phyloP scores from a whole-genome alignment of 768 basidiomycete genomes.

The Lactifluus subvellereus region DNA sequence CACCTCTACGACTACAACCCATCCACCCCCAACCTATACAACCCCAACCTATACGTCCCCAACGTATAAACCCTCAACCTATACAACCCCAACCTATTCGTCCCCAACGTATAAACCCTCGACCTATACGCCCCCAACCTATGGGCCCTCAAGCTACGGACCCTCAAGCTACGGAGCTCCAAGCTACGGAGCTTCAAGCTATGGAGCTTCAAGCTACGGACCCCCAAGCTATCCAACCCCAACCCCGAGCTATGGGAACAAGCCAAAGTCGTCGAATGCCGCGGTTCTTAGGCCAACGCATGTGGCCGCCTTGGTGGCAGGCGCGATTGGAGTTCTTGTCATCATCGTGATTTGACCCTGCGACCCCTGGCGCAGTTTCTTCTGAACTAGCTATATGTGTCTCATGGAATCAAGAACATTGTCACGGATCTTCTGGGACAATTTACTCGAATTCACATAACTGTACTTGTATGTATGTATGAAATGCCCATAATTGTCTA shows the following conservation, averaged over 20 bases:
- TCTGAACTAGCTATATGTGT: neutral
- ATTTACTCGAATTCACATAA: neutral
- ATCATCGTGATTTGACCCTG: neutral
- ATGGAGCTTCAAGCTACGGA: neutral
- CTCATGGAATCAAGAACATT: neutral
- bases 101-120: neutral
- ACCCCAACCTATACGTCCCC: neutral
- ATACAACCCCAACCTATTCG: neutral
- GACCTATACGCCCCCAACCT: neutral
- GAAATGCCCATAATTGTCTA: too few species aligned
- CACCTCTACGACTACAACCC: neutral
- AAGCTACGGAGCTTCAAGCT: neutral
- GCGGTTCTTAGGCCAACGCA: neutral
- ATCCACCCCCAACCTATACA: neutral
- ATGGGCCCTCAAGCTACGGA: neutral
- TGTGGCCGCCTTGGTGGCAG: constrained; percentile 3
- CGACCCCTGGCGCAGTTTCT: neutral
- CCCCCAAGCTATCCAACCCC: too few species aligned
- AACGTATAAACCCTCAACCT: neutral
- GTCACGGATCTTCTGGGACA: neutral
- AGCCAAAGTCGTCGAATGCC: neutral
- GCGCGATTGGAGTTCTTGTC: constrained; percentile 2
- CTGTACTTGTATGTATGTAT: neutral
- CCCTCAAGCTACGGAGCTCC: neutral
- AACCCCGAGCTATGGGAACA: neutral